phyloP scores from a whole-genome alignment of 176 grass and related monocot species.

The Juncus inflexus region DNA sequence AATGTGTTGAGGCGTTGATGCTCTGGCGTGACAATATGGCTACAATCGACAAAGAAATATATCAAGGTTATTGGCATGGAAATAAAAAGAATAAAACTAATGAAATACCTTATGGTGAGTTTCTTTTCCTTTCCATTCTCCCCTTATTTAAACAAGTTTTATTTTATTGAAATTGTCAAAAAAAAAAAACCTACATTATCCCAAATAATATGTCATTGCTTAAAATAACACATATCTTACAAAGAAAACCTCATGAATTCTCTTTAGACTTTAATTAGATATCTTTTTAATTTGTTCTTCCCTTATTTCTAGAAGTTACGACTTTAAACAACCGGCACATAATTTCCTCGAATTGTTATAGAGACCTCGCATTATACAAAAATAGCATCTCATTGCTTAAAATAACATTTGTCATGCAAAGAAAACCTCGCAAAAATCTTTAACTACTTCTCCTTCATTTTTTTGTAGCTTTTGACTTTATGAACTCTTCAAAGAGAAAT shows the following conservation, averaged over 20 bases:
- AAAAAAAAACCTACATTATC: too few species aligned
- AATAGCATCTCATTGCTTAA: too few species aligned
- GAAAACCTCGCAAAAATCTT: not conserved
- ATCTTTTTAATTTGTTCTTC: too few species aligned
- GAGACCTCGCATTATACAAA: too few species aligned
- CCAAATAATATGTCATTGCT: too few species aligned
- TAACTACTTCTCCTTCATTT: conserved; percentile 22
- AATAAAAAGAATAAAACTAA: conserved; percentile 34
- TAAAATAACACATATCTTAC: too few species aligned
- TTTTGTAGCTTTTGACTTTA: conserved; percentile 52
- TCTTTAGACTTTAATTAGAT: too few species aligned
- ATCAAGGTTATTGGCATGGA: conserved; percentile 34
- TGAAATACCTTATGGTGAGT: conserved; percentile 40
- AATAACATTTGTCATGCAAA: not conserved
- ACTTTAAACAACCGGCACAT: too few species aligned
- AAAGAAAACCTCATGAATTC: too few species aligned
- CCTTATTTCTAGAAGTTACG: too few species aligned
- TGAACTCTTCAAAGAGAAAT: conserved; percentile 39
- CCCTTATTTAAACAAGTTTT: not conserved
- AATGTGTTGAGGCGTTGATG: conserved; percentile 36
- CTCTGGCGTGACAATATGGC: conserved; percentile 38
- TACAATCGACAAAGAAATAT: conserved; percentile 39
- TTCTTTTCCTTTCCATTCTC: conserved; percentile 10
- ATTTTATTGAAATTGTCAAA: not conserved
- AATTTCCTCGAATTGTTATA: too few species aligned